phyloP scores from a whole-genome alignment of 176 grass and related monocot genomes.

The Oryza australiensis region DNA sequence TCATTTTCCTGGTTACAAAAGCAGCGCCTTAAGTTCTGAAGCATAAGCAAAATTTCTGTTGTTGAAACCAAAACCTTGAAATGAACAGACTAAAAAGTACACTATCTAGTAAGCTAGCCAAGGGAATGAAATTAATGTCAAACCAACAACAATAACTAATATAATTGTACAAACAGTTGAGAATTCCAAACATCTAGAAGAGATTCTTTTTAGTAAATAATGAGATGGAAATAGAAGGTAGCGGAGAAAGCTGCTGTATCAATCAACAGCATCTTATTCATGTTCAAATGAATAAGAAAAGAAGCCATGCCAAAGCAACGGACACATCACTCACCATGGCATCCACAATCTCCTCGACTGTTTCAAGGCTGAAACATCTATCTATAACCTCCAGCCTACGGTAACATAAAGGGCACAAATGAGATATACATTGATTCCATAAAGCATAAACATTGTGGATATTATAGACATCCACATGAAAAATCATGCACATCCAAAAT shows the following conservation, averaged over 20 bases:
- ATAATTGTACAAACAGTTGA: neutral
- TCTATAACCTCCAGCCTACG: slow-evolving; percentile 83
- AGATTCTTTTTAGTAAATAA: neutral
- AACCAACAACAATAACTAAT: neutral
- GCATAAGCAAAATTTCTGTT: neutral
- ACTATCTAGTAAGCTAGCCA: neutral
- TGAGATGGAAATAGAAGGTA: neutral
- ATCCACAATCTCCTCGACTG: slow-evolving; percentile 91
- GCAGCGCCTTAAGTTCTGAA: neutral
- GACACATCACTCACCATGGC: slow-evolving; percentile 62
- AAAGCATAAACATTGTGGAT: neutral
- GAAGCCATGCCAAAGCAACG: neutral
- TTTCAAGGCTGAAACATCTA: slow-evolving; percentile 84
- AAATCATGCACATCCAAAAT: neutral
- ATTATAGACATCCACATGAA: neutral
- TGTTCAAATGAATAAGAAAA: slow-evolving; percentile 18
- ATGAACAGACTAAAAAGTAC: neutral
- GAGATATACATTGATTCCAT: slow-evolving; percentile 5
- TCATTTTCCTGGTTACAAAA: slow-evolving; percentile 70
- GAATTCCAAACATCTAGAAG: neutral
- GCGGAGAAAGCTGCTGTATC: neutral
- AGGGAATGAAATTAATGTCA: neutral
- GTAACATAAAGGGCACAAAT: slow-evolving; percentile 39
- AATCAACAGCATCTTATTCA: slow-evolving; percentile 2
- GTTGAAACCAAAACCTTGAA: neutral